A percentile compares a stretch with the other conserved stretches of the same genome.
These are phyloP conservation scores for Chaetomium olivaceum DNA, from an alignment of 2,329 filamentous ascomycete species.

Conservation along the genomic window DNA sequence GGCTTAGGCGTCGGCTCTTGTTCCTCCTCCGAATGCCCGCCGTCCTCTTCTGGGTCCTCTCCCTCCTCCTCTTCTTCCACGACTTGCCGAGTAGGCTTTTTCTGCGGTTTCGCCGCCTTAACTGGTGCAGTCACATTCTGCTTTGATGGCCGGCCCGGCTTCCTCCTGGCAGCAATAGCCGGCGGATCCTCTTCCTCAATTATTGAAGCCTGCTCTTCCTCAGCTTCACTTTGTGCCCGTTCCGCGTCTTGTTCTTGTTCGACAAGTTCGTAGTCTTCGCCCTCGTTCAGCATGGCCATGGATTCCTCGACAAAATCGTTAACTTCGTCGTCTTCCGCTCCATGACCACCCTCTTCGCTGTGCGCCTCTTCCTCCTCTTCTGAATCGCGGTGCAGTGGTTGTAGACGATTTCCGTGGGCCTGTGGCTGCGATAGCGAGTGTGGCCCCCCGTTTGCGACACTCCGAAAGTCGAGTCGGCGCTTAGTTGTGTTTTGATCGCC, in stretches of 20 bases:
- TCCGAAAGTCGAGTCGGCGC: constrained; percentile 56
- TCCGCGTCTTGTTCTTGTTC: constrained; percentile 28
- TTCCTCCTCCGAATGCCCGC: constrained; percentile 30
- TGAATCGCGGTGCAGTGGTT: constrained; percentile 14
- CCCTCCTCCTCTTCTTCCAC: constrained; percentile 37
- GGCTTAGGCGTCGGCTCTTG: constrained; percentile 31
- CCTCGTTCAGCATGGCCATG: constrained; percentile 43
- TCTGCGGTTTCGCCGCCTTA: constrained; percentile 15
- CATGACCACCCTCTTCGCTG: constrained; percentile 31
- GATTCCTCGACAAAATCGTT: constrained; percentile 43
- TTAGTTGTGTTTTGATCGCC: constrained; percentile 46
- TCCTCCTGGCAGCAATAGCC: constrained; percentile 16
- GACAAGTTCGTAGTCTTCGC: constrained; percentile 32
- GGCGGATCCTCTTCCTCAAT: constrained; percentile 30
- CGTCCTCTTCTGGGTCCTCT: constrained; percentile 33
- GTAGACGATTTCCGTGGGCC: constrained; percentile 21
- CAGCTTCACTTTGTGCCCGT: constrained; percentile 37
- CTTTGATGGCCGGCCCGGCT: constrained; percentile 21
- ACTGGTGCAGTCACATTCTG: constrained; percentile 11
- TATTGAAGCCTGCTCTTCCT: constrained; percentile 26
- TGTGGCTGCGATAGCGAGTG: constrained; percentile 35
- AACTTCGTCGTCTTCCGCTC: constrained; percentile 38
- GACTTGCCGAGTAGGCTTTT: constrained; percentile 14
- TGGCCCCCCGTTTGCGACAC: constrained; percentile 29
- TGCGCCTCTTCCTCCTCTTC: constrained; percentile 23